phyloP scores from a whole-genome alignment of 768 basidiomycete genomes.

The Tylopilus vinaceipallidus region DNA sequence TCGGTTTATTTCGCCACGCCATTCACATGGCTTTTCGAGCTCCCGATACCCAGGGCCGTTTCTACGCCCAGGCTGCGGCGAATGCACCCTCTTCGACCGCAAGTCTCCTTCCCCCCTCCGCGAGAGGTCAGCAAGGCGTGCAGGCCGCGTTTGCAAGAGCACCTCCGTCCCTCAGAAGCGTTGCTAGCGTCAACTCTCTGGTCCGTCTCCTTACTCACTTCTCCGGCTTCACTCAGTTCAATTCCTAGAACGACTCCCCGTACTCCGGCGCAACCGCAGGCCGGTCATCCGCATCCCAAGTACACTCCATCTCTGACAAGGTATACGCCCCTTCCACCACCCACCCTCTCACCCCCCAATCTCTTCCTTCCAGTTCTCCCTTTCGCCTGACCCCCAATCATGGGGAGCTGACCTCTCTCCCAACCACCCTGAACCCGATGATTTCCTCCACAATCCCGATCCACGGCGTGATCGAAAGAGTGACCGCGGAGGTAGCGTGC shows the following conservation, averaged over 20 bases:
- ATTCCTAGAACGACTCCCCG: constrained; percentile 39
- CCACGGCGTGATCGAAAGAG: constrained; percentile 58
- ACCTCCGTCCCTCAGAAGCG: constrained; percentile 36
- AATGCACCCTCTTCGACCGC: constrained; percentile 51
- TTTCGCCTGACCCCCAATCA: constrained; percentile 66
- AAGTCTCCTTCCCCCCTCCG: constrained; percentile 45
- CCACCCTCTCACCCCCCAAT: constrained; percentile 1
- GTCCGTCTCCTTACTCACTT: constrained; percentile 30
- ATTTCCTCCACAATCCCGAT: constrained; percentile 73
- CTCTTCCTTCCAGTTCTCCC: constrained; percentile 51
- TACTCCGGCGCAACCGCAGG: constrained; percentile 36
- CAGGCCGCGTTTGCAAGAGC: constrained; percentile 45
- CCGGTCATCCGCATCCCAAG: constrained; percentile 25
- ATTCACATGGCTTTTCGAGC: constrained; percentile 23
- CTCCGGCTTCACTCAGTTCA: not conserved
- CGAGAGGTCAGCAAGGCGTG: constrained; percentile 30
- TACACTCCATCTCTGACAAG: constrained; percentile 59
- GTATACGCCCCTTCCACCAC: constrained; percentile 25
- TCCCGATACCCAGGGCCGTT: constrained; percentile 41
- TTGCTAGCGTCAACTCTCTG: constrained; percentile 40
- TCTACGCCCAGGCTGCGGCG: constrained; percentile 39
- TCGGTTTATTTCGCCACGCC: constrained; percentile 11
- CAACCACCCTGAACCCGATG: constrained; percentile 58
- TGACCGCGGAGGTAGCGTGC: constrained; percentile 54
- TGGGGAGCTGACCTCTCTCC: constrained; percentile 71